Percentiles rank a stretch among this genome's conserved stretches.
phyloP scores from a whole-genome alignment of 306 rosid genomes.

The Trifolium pratense region DNA sequence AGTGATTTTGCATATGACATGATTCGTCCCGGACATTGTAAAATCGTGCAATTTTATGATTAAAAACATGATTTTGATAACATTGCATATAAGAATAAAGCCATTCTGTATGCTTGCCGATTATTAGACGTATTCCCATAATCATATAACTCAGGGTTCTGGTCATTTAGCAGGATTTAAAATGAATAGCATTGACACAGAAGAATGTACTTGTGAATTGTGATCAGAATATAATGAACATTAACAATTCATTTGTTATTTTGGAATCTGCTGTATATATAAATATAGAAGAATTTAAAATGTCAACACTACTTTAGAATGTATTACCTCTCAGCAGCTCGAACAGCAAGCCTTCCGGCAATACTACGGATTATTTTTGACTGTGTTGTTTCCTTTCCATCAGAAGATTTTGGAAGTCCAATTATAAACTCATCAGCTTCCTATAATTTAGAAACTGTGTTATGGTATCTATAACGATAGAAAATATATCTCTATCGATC shows the following conservation, averaged over 20 bases:
- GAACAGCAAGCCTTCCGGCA: conserved; percentile 79
- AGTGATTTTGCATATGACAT: too few species aligned
- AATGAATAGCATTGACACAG: not conserved
- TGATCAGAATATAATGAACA: conserved; percentile 19
- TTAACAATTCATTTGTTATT: conserved; percentile 10
- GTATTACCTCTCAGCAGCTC: conserved; percentile 80
- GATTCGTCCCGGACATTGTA: too few species aligned
- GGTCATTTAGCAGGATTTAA: conserved; percentile 23
- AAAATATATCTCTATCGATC: not conserved
- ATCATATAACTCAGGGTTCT: conserved; percentile 5
- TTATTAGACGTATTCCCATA: conserved; percentile 1
- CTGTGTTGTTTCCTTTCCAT: conserved; percentile 86
- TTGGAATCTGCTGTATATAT: conserved; percentile 24
- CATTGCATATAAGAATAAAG: too few species aligned
- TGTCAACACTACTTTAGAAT: not conserved
- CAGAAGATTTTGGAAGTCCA: conserved; percentile 81
- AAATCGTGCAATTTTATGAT: too few species aligned
- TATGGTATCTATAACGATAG: not conserved
- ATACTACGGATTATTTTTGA: conserved; percentile 82
- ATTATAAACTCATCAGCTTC: conserved; percentile 90
- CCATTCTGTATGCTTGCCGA: not conserved
- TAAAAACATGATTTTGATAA: too few species aligned
- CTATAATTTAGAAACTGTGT: conserved; percentile 47
- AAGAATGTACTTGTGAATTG: conserved; percentile 13
- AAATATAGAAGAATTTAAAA: conserved; percentile 8